A percentile compares a stretch with the other conserved stretches of the same genome.
Conservation (phyloP, 2,329 filamentous ascomycete species). For the Escovopsis weberi region DNA sequence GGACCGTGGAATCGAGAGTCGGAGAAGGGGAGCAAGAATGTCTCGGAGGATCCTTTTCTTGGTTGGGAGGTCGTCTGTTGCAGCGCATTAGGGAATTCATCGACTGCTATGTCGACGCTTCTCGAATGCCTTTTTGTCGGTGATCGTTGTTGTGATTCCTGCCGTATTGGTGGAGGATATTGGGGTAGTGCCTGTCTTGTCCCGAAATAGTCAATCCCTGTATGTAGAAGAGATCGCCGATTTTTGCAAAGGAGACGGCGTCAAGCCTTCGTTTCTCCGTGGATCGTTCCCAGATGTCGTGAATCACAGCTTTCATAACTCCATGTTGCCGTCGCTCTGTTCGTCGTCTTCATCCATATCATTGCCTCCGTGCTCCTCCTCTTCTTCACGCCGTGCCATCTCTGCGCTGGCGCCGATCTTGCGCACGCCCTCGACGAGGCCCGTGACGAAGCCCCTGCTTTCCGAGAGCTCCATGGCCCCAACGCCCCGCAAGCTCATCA, state of each 20-base stretch:
- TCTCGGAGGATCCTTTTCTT: too few species aligned
- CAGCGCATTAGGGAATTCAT: too few species aligned
- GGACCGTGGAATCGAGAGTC: too few species aligned
- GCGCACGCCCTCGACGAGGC: slow-evolving; percentile 76
- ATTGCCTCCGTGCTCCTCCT: slow-evolving; percentile 49
- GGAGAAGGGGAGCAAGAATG: too few species aligned
- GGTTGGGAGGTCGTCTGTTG: too few species aligned
- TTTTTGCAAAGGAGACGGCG: neutral
- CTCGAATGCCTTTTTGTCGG: too few species aligned
- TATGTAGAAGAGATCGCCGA: neutral
- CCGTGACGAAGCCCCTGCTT: slow-evolving; percentile 66
- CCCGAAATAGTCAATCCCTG: neutral
- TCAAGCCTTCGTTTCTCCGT: too few species aligned
- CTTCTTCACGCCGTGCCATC: slow-evolving; percentile 59
- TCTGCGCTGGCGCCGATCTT: slow-evolving; percentile 74
- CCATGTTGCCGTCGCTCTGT: slow-evolving; percentile 38
- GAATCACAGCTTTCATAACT: slow-evolving; percentile 1
- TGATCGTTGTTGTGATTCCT: too few species aligned
- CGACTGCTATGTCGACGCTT: too few species aligned
- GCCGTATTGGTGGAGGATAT: neutral
- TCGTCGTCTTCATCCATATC: slow-evolving; percentile 45
- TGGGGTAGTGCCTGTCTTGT: neutral
- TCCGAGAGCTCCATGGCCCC: slow-evolving; percentile 90
- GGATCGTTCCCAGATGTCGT: neutral
- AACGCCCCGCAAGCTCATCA: slow-evolving; percentile 56